phyloP scores from a whole-genome alignment of 495 filamentous ascomycete genomes.

The Lepraria neglecta region DNA sequence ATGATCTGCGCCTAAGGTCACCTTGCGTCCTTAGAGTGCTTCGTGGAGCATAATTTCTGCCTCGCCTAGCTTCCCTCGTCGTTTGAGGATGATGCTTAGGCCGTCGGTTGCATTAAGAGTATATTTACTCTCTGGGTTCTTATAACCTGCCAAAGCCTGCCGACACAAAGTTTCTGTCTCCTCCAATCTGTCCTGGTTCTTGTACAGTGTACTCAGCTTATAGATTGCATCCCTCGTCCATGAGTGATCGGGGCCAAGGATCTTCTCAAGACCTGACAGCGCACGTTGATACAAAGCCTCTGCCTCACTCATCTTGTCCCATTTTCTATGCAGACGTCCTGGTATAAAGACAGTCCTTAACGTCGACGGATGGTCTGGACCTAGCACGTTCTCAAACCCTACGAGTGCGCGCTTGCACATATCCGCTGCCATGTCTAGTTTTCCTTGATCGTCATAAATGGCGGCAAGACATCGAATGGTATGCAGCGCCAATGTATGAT shows the following conservation, averaged over 20 bases:
- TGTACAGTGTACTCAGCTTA: neutral
- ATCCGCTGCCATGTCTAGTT: conserved; percentile 30
- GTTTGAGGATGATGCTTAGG: neutral
- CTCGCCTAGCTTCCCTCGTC: neutral
- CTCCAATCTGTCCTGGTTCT: neutral
- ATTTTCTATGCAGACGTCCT: conserved; percentile 30
- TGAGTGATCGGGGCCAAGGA: neutral
- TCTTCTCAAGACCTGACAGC: conserved; percentile 7
- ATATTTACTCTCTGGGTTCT: neutral
- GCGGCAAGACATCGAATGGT: conserved; percentile 34
- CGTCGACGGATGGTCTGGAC: conserved; percentile 28
- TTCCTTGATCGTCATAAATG: conserved; percentile 26
- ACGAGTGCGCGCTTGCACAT: conserved; percentile 31
- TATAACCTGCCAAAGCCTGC: neutral
- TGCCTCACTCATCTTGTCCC: conserved; percentile 38
- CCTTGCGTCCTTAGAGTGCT: neutral
- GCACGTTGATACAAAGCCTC: conserved; percentile 35
- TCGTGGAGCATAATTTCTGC: neutral
- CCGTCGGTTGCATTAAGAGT: neutral
- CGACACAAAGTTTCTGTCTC: neutral
- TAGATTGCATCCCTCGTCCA: neutral
- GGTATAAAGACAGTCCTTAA: conserved; percentile 34
- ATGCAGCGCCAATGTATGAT: conserved; percentile 27
- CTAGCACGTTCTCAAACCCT: conserved; percentile 30
- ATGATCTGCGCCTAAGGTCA: neutral